Percentiles rank a stretch among this genome's conserved stretches.
phyloP scores from a whole-genome alignment of 2,329 filamentous ascomycete genomes.

The Aureobasidium sp. region DNA sequence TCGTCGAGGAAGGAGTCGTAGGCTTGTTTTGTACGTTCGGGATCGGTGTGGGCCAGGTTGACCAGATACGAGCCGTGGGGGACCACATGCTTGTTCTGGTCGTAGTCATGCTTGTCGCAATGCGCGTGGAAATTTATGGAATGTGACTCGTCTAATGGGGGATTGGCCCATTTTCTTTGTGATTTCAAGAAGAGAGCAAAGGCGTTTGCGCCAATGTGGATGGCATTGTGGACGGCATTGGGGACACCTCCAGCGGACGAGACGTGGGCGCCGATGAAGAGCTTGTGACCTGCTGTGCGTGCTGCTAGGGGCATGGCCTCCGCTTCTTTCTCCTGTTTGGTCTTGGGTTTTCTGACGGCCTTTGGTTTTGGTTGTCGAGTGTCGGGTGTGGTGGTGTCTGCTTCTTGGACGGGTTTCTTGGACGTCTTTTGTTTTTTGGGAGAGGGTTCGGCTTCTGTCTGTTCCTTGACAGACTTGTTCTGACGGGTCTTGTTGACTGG shows the following conservation, averaged over 20 bases:
- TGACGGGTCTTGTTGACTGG: constrained; percentile 16
- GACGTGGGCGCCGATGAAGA: constrained; percentile 90
- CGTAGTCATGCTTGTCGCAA: constrained; percentile 64
- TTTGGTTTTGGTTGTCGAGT: constrained; percentile 19
- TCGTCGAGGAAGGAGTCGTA: constrained; percentile 85
- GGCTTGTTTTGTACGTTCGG: constrained; percentile 73
- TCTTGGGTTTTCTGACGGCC: constrained; percentile 43
- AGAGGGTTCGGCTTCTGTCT: background rate
- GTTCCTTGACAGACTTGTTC: constrained; percentile 16
- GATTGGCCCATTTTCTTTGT: constrained; percentile 89
- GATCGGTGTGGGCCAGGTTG: constrained; percentile 82
- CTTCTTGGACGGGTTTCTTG: constrained; percentile 16
- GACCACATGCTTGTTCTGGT: constrained; percentile 65
- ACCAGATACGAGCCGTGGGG: constrained; percentile 96
- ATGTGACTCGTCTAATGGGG: constrained; percentile 63
- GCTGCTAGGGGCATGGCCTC: constrained; percentile 58
- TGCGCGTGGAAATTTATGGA: constrained; percentile 61
- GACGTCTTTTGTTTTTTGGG: constrained; percentile 16
- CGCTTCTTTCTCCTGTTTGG: constrained; percentile 50
- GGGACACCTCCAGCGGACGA: constrained; percentile 87
- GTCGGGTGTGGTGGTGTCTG: constrained; percentile 17
- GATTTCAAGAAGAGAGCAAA: constrained; percentile 95
- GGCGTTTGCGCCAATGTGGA: constrained; percentile 63
- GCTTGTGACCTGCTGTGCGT: constrained; percentile 64
- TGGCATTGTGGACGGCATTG: constrained; percentile 59